Evolutionary conservation across 2,329 filamentous ascomycete species (phyloP), one percentile per base, ranked within the genome.

Genomic region (Xylaria digitata): DNA sequence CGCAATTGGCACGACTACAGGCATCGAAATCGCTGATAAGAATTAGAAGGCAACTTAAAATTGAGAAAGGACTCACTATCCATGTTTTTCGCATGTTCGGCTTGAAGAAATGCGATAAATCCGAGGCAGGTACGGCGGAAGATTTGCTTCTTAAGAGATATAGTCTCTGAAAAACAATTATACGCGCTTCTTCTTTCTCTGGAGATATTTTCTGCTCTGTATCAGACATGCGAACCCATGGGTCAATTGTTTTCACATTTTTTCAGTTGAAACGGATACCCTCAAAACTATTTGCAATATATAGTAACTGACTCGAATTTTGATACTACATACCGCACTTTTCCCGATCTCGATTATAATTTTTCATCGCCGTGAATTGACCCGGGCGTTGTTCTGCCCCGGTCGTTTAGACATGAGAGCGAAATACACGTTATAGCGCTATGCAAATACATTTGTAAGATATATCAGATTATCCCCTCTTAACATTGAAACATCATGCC

Each of bases 221-320:
- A 61, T 53, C 17, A 23, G 17, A 49, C 26, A 42, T 13, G 43
- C 11, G 30, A 11, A 26, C 21, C 15, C 8, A 32, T 62, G 23
- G 6, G n/a, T 30, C 40, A 26, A 43, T 43, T 8, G 19, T 37
- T 17, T 37, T 45, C 42, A 40, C 6, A 19, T 19, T 46, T 21
- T 42, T 57, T 58, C 8, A 19, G 21, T 63, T 40, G 13, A 13
- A 54, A 54, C 42, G 50, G 48, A 63, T 66, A 66, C 64, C 64
- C 59, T 59, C 48, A 59, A 59, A 59, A 37, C 23, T 21, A 48
- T 63, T 59, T 59, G 32, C 54, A 15, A 57, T 57, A 42, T 49
- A 58, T 50, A 49, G 45, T 7, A 48, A 62, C 48, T 13, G 8
- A 48, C 48, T 52, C 19, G 11, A n/a, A 43, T 13, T 52, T 21